These are phyloP conservation scores for Porodaedalea pini DNA, from an alignment of 1,284 basidiomycete genomes.

Conservation along the genomic window DNA sequence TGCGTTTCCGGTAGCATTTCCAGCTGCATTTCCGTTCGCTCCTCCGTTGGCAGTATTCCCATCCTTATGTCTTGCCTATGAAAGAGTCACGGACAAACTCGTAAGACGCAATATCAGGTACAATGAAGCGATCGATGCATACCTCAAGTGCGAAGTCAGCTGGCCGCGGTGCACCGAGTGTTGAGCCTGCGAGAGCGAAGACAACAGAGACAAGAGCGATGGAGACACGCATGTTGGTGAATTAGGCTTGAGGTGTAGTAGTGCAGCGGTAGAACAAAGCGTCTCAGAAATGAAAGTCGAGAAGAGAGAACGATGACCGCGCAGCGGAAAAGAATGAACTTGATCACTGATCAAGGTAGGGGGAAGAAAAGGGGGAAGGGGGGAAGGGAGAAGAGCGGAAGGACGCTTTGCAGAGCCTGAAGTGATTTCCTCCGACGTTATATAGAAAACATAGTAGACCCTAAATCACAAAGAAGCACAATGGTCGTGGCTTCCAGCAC, in stretches of 20 bases:
- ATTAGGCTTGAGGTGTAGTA: conserved; percentile 24
- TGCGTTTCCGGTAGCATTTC: not conserved
- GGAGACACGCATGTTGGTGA: conserved; percentile 22
- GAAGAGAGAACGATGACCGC: conserved; percentile 23
- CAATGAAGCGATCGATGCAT: not conserved
- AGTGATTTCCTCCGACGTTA: not conserved
- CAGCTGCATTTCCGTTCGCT: not conserved
- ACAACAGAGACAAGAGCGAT: conserved; percentile 10
- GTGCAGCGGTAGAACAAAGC: conserved; percentile 15
- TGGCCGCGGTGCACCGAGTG: conserved; percentile 28
- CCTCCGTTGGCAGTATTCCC: too few species aligned
- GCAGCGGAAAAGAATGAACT: conserved; percentile 17
- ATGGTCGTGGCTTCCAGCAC: not conserved
- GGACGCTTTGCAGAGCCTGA: not conserved
- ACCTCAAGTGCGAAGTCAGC: conserved; percentile 25
- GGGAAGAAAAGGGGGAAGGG: conserved; percentile 8
- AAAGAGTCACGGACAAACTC: not conserved
- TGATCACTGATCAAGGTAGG: conserved; percentile 26
- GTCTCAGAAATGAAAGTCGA: not conserved
- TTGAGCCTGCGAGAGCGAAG: conserved; percentile 26
- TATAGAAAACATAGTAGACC: not conserved
- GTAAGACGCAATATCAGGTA: not conserved
- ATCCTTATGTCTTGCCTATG: conserved; percentile 1
- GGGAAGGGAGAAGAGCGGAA: conserved; percentile 3
- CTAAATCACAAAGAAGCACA: not conserved